Conservation (phyloP, 176 grass and related monocot genomes). For the Echinochloa phyllopogon region DNA sequence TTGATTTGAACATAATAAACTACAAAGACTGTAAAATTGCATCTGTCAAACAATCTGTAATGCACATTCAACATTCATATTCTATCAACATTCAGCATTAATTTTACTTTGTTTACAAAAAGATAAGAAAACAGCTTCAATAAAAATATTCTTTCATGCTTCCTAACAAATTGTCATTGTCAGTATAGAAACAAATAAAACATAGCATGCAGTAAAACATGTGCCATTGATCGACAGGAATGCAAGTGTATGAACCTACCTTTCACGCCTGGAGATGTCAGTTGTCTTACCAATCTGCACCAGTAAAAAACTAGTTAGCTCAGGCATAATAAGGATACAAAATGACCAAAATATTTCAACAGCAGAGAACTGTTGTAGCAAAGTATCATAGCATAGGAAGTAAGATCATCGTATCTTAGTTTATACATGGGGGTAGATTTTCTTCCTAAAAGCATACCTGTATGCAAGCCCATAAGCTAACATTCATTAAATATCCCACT, state of each 20-base stretch:
- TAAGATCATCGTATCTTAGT: not conserved
- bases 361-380: not conserved
- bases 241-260: slow-evolving; percentile 44
- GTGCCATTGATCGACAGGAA: not conserved
- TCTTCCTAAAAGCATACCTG: slow-evolving; percentile 1
- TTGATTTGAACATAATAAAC: not conserved
- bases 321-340: not conserved
- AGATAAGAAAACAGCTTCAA: not conserved
- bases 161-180: not conserved
- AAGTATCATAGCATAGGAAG: not conserved
- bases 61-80: not conserved
- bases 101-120: not conserved
- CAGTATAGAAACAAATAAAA: slow-evolving; percentile 2
- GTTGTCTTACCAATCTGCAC: slow-evolving; percentile 66
- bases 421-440: not conserved
- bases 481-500: slow-evolving; percentile 37
- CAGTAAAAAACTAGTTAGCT: slow-evolving; percentile 28
- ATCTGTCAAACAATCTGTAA: not conserved
- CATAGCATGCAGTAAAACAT: not conserved
- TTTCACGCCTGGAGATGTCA: slow-evolving; percentile 91
- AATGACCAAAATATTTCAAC: not conserved
- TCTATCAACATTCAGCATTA: not conserved
- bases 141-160: not conserved
- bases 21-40: not conserved
- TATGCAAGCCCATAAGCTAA: not conserved